A percentile compares a stretch with the other conserved stretches of the same genome.
These are phyloP conservation scores for Plasmodium billcollinsi DNA, from an alignment of 169 alveolate species.

Conservation along the genomic window DNA sequence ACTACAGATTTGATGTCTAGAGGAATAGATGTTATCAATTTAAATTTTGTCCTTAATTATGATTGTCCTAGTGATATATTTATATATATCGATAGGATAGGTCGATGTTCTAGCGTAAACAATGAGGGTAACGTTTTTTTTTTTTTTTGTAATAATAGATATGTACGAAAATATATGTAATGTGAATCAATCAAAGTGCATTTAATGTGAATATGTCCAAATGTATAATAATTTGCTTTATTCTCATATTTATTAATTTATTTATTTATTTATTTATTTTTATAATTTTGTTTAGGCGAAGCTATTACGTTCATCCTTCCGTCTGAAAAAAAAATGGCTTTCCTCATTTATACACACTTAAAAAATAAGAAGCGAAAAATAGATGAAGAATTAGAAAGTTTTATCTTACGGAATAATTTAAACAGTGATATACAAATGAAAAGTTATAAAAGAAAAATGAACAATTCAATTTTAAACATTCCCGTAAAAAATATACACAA, in stretches of 20 bases:
- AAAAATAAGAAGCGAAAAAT: conserved; percentile 39
- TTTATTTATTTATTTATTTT: background rate
- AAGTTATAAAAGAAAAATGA: conserved; percentile 58
- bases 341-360: conserved; percentile 49
- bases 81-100: conserved; percentile 96
- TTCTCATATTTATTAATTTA: too few relatives aligned
- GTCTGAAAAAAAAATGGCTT: conserved; percentile 72
- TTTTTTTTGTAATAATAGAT: background rate
- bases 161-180: background rate
- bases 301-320: conserved; percentile 64
- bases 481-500: conserved; percentile 17
- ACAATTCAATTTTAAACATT: conserved; percentile 25
- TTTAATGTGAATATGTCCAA: background rate
- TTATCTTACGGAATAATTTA: conserved; percentile 31
- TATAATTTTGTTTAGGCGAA: conserved; percentile 18
- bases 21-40: conserved; percentile 99
- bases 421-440: conserved; percentile 33
- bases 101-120: conserved; percentile 84
- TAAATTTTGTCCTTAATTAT: conserved; percentile 98
- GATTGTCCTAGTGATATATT: conserved; percentile 97
- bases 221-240: background rate
- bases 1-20: conserved; percentile 99
- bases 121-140: conserved; percentile 50
- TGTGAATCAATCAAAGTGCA: too few relatives aligned
- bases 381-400: conserved; percentile 49